Base-by-base conservation (phyloP, 1,139 yeast genomes). In the Ogataea hybrid region DNA sequence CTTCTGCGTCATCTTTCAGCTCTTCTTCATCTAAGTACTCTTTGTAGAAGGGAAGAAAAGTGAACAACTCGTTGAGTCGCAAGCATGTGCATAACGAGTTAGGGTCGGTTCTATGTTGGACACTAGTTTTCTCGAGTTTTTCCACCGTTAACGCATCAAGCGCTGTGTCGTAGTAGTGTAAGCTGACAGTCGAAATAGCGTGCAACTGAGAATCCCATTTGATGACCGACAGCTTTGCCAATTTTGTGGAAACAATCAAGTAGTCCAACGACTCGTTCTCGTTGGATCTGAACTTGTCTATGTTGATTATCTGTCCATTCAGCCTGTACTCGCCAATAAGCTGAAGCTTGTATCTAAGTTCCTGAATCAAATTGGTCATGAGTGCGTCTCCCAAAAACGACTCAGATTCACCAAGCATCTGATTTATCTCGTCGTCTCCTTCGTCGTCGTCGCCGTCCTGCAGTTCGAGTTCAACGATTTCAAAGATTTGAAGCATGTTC, bases 121-220 rank as follows among this genome's bases (percentile, higher is more conserved):
- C 67, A 6, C 68, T 59, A 5, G 68, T 58, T 36, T 65, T 63
- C 43, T 58, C 58, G 41, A 71, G 63, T 46, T 65, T 73, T 58
- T 73, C 78, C 46, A 69, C 70, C 31, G 79, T 78, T 43, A 70
- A 61, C 42, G 69, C 73, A 53, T 67, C 75, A 42, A 85, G 71
- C 33, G 81, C 77, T 42, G 79, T 77, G 57, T 90, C 97, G 62
- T 90, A 92, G 61, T 77, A 88, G 63, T 92, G 99, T 43, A 92
- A 69, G 39, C 96, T 86, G 3, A 80, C 74, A 0, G 97, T 88
- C 15, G 75, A 69, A 11, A 92, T 70, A 0, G 74, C 56, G 47
- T 77, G 71, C 12, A 58, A 61, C 7, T 59, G 64, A 10, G 67
- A 65, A 57, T 88, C 84, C 89, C 96, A 92, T 47, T 73, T 72